A percentile compares a stretch with the other conserved stretches of the same genome.
Conservation (phyloP, 768 basidiomycete genomes). For the Fomitopsis pulvina region DNA sequence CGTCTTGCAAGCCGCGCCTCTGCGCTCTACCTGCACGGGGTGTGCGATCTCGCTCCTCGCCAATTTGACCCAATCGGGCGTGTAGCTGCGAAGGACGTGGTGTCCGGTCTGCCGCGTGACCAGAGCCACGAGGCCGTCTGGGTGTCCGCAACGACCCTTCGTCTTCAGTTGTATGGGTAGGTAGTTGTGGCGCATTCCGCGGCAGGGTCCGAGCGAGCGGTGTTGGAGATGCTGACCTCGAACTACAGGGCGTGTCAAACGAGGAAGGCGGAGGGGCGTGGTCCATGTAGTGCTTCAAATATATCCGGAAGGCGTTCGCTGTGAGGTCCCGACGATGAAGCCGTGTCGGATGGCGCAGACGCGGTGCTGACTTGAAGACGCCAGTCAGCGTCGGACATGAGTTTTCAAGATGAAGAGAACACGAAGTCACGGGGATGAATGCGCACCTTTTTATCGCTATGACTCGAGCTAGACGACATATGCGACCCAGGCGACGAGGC, state of each 20-base stretch:
- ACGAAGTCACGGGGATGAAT: background rate
- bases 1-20: too few relatives aligned
- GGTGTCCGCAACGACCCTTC: background rate
- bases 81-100: constrained; percentile 20
- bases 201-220: constrained; percentile 3
- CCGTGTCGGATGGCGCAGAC: constrained; percentile 68
- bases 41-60: constrained; percentile 24
- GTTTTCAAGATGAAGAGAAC: background rate
- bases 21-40: constrained; percentile 22
- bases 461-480: constrained; percentile 1
- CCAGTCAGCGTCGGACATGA: background rate
- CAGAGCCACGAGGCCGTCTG: too few relatives aligned
- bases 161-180: too few relatives aligned
- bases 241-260: background rate
- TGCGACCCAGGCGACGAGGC: constrained; percentile 9
- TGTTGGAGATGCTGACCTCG: constrained; percentile 11
- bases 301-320: constrained; percentile 64
- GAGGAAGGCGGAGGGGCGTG: constrained; percentile 28
- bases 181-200: background rate
- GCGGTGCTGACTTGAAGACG: constrained; percentile 27
- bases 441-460: background rate
- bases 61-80: constrained; percentile 21
- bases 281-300: constrained; percentile 78
- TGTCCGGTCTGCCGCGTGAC: constrained; percentile 5
- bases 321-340: constrained; percentile 63